Evolutionary conservation across 257 asterid species (phyloP).

Genomic region (Solanum paucissectum): DNA sequence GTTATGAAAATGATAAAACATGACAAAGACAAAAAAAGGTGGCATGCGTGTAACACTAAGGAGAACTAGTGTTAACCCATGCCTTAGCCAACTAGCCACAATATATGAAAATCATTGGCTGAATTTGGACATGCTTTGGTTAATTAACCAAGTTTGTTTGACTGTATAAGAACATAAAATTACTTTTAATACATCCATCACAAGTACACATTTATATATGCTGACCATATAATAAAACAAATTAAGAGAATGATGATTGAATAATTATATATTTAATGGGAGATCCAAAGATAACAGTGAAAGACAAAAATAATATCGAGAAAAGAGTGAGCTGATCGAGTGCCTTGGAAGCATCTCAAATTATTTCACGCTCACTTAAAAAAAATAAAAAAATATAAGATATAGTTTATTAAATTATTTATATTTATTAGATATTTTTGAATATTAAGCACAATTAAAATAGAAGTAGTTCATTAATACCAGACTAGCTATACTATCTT

Average conservation of each 20-base stretch:
- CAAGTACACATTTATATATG: not conserved
- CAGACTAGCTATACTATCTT: not conserved
- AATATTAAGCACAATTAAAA: not conserved
- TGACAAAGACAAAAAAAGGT: not conserved
- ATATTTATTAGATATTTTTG: not conserved
- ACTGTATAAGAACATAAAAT: not conserved
- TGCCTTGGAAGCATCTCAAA: constrained; percentile 24
- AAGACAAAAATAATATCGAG: constrained; percentile 39
- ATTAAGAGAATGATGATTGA: constrained; percentile 25
- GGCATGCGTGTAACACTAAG: not conserved
- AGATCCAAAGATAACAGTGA: constrained; percentile 34
- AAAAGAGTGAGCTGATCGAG: constrained; percentile 26
- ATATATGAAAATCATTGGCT: not conserved
- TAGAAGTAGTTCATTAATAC: too few species aligned
- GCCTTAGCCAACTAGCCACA: not conserved
- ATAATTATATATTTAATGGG: not conserved
- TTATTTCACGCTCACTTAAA: not conserved
- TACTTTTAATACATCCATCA: not conserved
- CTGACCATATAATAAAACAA: not conserved
- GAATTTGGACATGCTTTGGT: not conserved
- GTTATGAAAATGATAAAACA: not conserved
- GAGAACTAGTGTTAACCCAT: not conserved
- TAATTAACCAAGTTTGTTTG: not conserved
- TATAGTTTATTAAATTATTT: not conserved
- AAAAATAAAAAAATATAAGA: not conserved